phyloP scores from a whole-genome alignment of 352 stramenopile species.

The Pythium sp. region DNA sequence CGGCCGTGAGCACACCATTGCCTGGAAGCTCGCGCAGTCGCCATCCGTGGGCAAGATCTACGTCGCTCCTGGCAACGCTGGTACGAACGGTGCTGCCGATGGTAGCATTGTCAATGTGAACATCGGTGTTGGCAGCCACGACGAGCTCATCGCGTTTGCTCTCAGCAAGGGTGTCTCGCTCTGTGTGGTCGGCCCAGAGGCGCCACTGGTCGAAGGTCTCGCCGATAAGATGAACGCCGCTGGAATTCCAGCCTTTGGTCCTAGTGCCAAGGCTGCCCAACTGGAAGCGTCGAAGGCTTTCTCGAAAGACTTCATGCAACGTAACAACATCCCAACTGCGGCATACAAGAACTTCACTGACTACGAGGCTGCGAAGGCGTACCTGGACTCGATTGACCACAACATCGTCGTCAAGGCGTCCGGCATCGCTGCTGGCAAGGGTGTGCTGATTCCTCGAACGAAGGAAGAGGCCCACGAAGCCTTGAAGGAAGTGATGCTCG shows the following conservation, averaged over 20 bases:
- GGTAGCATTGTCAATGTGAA: conserved; percentile 77
- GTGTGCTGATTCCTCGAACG: conserved; percentile 94
- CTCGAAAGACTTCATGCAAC: conserved; percentile 98
- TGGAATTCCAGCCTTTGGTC: conserved; percentile 96
- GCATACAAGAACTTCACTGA: conserved; percentile 97
- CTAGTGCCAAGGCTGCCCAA: conserved; percentile 91
- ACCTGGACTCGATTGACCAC: conserved; percentile 93
- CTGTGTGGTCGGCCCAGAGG: conserved; percentile 97
- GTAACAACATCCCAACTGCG: conserved; percentile 97
- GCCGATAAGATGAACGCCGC: conserved; percentile 92
- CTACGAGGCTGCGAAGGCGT: conserved; percentile 86
- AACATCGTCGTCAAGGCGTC: conserved; percentile 99
- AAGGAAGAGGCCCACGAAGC: conserved; percentile 92
- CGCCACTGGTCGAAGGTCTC: conserved; percentile 95
- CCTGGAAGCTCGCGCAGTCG: conserved; percentile 90
- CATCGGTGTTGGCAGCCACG: conserved; percentile 56
- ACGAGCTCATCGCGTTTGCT: conserved; percentile 75
- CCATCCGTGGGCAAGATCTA: conserved; percentile 75
- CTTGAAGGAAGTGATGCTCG: conserved; percentile 97
- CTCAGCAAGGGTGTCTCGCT: conserved; percentile 91
- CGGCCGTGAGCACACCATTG: conserved; percentile 94
- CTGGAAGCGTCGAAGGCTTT: conserved; percentile 99
- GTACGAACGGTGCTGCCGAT: conserved; percentile 50
- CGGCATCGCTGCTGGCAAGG: conserved; percentile 99
- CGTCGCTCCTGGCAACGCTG: conserved; percentile 90